phyloP scores from a whole-genome alignment of 345 rosid genomes.

The Moricandia arvensis region DNA sequence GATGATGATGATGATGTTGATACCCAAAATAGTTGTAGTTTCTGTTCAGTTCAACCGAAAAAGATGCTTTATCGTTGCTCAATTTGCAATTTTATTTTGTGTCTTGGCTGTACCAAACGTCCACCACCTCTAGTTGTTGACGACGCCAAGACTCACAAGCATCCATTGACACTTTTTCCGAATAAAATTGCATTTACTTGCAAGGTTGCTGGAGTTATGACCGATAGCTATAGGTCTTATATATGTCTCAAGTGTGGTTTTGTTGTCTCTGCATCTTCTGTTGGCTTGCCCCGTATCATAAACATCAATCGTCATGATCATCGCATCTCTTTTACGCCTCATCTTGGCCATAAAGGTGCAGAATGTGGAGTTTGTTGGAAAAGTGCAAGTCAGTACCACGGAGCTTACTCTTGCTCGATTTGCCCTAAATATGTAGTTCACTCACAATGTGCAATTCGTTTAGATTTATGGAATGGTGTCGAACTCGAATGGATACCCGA shows the following conservation, averaged over 20 bases:
- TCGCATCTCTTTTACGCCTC: not conserved
- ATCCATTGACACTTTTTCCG: not conserved
- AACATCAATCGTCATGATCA: constrained; percentile 7
- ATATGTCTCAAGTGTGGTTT: not conserved
- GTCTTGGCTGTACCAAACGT: not conserved
- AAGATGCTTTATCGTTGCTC: constrained; percentile 1
- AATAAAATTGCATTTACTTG: not conserved
- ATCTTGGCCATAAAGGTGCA: not conserved
- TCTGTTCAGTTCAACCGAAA: not conserved
- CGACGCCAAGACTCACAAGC: not conserved
- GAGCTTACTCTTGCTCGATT: not conserved
- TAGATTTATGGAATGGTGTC: not conserved
- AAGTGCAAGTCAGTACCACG: not conserved
- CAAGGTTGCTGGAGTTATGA: not conserved
- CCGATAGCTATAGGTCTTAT: not conserved
- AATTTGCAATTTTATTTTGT: not conserved
- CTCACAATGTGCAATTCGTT: not conserved
- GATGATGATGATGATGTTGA: not conserved
- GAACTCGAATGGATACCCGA: constrained; percentile 5
- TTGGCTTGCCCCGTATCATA: not conserved
- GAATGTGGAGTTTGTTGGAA: constrained; percentile 16
- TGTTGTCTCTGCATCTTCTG: not conserved
- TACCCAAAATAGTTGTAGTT: not conserved
- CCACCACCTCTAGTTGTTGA: constrained; percentile 15
- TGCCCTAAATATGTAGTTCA: constrained; percentile 12